Evolutionary conservation across 2,329 filamentous ascomycete genomes (phyloP).

Genomic region (Penicillium brevicompactum): DNA sequence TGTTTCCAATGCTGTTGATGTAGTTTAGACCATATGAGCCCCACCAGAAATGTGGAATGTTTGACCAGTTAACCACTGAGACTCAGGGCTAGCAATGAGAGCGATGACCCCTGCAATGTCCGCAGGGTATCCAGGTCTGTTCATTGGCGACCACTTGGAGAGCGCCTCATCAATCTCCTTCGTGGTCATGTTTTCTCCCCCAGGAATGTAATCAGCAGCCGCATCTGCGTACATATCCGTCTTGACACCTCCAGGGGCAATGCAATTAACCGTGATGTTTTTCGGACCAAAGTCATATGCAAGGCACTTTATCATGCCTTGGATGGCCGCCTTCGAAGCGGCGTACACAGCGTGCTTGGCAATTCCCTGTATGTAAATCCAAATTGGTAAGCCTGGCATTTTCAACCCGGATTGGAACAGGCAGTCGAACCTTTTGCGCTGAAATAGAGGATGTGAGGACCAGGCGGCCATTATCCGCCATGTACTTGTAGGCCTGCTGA

Average conservation of each 20-base stretch:
- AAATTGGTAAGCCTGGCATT: too few relatives aligned
- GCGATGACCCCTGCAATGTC: too few relatives aligned
- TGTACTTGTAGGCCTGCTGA: constrained; percentile 66
- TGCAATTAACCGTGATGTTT: constrained; percentile 68
- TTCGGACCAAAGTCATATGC: constrained; percentile 67
- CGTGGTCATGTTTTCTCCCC: constrained; percentile 25
- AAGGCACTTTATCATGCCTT: constrained; percentile 73
- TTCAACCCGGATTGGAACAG: too few relatives aligned
- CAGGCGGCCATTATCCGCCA: constrained; percentile 68
- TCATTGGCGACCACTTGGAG: too few relatives aligned
- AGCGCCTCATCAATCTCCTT: too few relatives aligned
- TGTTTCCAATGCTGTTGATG: too few relatives aligned
- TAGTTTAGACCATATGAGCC: too few relatives aligned
- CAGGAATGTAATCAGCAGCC: constrained; percentile 11
- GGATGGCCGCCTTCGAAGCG: constrained; percentile 72
- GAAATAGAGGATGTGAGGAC: constrained; percentile 73
- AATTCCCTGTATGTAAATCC: too few relatives aligned
- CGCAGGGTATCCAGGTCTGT: too few relatives aligned
- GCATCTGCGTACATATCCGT: constrained; percentile 64
- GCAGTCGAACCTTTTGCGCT: constrained; percentile 62
- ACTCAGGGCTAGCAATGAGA: too few relatives aligned
- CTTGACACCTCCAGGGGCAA: constrained; percentile 69
- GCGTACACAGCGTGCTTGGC: constrained; percentile 75
- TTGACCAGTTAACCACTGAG: too few relatives aligned
- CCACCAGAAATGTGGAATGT: too few relatives aligned